Conservation (phyloP, 352 stramenopile species). For the Chrysophaeum taylorii region DNA sequence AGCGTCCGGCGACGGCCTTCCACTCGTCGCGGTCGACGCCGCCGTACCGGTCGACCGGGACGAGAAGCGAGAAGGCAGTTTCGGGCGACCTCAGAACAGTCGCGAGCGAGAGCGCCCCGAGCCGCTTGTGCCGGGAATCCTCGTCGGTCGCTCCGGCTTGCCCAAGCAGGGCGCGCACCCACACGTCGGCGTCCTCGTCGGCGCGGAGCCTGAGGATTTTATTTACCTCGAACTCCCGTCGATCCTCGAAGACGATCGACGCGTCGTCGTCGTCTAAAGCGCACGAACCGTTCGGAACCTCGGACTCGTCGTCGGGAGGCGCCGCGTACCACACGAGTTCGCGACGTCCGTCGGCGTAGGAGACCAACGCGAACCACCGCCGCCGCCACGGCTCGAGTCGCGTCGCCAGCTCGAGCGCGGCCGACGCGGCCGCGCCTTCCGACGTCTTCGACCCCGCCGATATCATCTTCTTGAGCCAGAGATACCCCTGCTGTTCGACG, state of each 20-base stretch:
- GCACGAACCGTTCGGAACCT: constrained; percentile 16
- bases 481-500: neutral
- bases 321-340: constrained; percentile 24
- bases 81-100: neutral
- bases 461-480: neutral
- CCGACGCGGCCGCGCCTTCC: neutral
- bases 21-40: constrained; percentile 3
- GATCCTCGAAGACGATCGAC: neutral
- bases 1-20: constrained; percentile 6
- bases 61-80: constrained; percentile 11
- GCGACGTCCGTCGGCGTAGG: no score
- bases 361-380: neutral
- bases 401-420: neutral
- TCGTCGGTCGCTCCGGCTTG: neutral
- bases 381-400: constrained; percentile 1
- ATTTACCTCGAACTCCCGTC: neutral
- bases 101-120: neutral
- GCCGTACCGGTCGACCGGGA: neutral
- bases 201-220: neutral
- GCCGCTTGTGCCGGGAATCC: neutral
- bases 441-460: neutral
- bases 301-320: constrained; percentile 20
- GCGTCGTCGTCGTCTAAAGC: constrained; percentile 11
- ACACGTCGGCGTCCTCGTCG: neutral
- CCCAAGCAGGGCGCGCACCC: neutral